phyloP scores from a whole-genome alignment of 306 rosid genomes.

The barrel medic (Medicago truncatula) region MtrunA17r5.0-ANR NC_053042.1:10117001-10117500 shows the following conservation, averaged over 20 bases:
- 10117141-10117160: background rate
- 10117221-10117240: background rate
- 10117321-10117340: background rate
- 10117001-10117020: constrained; percentile 6
- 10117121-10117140: background rate
- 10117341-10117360: background rate
- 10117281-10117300: background rate
- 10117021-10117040: background rate
- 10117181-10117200: background rate
- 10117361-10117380: too few relatives aligned
- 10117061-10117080: background rate
- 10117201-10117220: background rate
- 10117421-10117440: too few relatives aligned
- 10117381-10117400: too few relatives aligned
- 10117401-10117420: too few relatives aligned
- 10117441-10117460: too few relatives aligned
- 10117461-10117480: too few relatives aligned
- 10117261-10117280: constrained; percentile 1
- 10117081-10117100: background rate
- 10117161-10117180: too few relatives aligned
- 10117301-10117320: background rate
- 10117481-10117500: too few relatives aligned
- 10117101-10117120: background rate
- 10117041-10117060: background rate
- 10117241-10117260: background rate